These are phyloP conservation scores for Pulveroboletus sp. DNA, from an alignment of 1,284 basidiomycete species.

Conservation along the genomic window DNA sequence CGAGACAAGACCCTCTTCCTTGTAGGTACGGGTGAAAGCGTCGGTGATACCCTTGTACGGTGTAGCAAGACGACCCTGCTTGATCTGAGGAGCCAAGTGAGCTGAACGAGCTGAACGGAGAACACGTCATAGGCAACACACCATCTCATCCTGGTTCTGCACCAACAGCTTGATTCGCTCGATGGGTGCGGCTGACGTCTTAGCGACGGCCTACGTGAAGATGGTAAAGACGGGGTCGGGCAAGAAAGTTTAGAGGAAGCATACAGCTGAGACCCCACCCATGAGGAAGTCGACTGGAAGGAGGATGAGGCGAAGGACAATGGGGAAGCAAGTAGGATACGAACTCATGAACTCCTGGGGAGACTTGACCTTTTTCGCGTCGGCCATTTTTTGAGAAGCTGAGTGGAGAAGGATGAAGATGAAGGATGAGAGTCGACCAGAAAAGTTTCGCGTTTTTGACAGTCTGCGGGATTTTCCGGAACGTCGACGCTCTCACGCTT, in stretches of 20 bases:
- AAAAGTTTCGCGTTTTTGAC: slow-evolving; percentile 44
- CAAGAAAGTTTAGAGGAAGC: slow-evolving; percentile 36
- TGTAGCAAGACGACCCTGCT: slow-evolving; percentile 89
- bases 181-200: slow-evolving; percentile 97
- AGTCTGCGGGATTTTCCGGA: slow-evolving; percentile 44
- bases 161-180: slow-evolving; percentile 99
- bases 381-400: slow-evolving; percentile 70
- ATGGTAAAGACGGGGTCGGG: slow-evolving; percentile 10
- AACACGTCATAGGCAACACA: slow-evolving; percentile 33
- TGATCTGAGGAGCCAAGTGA: slow-evolving; percentile 65
- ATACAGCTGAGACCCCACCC: slow-evolving; percentile 88
- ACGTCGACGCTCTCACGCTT: slow-evolving; percentile 41
- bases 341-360: slow-evolving; percentile 76
- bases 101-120: slow-evolving; percentile 1
- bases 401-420: slow-evolving; percentile 51
- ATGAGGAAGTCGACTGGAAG: slow-evolving; percentile 81
- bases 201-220: slow-evolving; percentile 80
- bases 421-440: slow-evolving; percentile 35
- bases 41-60: slow-evolving; percentile 95
- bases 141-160: slow-evolving; percentile 97
- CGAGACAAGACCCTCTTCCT: slow-evolving; percentile 87
- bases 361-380: slow-evolving; percentile 73
- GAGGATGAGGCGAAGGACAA: slow-evolving; percentile 1
- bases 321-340: slow-evolving; percentile 12
- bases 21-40: slow-evolving; percentile 86